Conservation (phyloP, 1,284 basidiomycete species). For the Afroboletus lepidellus region DNA sequence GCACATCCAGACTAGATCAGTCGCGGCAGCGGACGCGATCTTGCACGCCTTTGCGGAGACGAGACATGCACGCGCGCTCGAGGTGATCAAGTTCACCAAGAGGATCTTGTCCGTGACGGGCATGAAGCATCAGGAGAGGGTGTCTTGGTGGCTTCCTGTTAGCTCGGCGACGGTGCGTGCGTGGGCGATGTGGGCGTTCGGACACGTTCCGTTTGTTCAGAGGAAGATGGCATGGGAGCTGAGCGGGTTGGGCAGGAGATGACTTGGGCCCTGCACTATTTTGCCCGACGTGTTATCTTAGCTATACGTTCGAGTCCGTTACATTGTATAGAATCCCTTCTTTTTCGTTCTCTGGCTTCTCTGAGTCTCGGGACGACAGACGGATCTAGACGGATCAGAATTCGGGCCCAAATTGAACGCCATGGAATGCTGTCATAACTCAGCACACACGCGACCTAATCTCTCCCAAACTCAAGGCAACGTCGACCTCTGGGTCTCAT, state of each 20-base stretch:
- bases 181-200: constrained; percentile 20
- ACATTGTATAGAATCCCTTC: too few species aligned
- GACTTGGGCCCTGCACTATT: too few species aligned
- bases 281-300: too few species aligned
- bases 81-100: constrained; percentile 25
- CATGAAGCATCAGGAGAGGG: constrained; percentile 10
- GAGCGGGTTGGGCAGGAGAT: constrained; percentile 21
- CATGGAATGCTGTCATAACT: too few species aligned
- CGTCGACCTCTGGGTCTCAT: too few species aligned
- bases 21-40: constrained; percentile 13
- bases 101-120: constrained; percentile 10
- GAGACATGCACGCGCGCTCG: constrained; percentile 20
- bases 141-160: constrained; percentile 24
- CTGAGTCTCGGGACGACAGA: too few species aligned
- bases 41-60: constrained; percentile 18
- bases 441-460: too few species aligned
- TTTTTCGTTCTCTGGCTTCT: too few species aligned
- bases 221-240: constrained; percentile 20
- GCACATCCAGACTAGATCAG: constrained; percentile 7
- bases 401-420: too few species aligned
- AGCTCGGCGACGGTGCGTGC: constrained; percentile 11
- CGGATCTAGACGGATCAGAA: too few species aligned
- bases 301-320: too few species aligned
- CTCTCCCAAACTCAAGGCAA: too few species aligned
- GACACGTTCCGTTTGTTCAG: constrained; percentile 14